Conservation (phyloP, 164 flowering plant genomes). For the Akebia trifoliata region DNA sequence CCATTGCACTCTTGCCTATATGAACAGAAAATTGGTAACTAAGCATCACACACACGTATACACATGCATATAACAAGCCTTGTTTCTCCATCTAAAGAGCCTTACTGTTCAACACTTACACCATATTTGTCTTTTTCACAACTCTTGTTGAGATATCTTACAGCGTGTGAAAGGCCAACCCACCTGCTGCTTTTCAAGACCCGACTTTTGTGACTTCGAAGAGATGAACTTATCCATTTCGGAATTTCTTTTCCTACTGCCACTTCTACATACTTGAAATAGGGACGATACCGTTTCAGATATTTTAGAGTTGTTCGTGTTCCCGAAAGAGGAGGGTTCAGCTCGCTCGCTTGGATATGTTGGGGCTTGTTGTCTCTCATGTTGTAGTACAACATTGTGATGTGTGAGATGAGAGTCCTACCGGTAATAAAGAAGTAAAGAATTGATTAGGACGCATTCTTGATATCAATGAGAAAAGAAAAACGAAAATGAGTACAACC, state of each 20-base stretch:
- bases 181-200: not conserved
- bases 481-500: not conserved
- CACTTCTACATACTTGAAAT: not conserved
- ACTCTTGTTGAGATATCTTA: too few relatives aligned
- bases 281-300: slow-evolving; percentile 1
- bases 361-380: not conserved
- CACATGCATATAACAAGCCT: too few relatives aligned
- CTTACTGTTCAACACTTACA: too few relatives aligned
- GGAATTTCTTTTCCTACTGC: not conserved
- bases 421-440: not conserved
- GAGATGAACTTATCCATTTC: not conserved
- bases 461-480: not conserved
- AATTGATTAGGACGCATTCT: not conserved
- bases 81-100: too few relatives aligned
- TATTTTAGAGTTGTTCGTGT: not conserved
- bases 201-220: slow-evolving; percentile 3
- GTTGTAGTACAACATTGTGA: not conserved
- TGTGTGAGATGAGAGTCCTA: slow-evolving; percentile 1
- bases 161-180: not conserved
- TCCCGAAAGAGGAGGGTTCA: slow-evolving; percentile 4
- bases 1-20: too few relatives aligned
- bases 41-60: too few relatives aligned
- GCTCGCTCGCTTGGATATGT: not conserved
- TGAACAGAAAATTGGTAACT: too few relatives aligned
- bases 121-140: too few relatives aligned